Percentiles rank a stretch among this genome's conserved stretches.
phyloP scores from a whole-genome alignment of 306 rosid species.

The Glycine soja region DNA sequence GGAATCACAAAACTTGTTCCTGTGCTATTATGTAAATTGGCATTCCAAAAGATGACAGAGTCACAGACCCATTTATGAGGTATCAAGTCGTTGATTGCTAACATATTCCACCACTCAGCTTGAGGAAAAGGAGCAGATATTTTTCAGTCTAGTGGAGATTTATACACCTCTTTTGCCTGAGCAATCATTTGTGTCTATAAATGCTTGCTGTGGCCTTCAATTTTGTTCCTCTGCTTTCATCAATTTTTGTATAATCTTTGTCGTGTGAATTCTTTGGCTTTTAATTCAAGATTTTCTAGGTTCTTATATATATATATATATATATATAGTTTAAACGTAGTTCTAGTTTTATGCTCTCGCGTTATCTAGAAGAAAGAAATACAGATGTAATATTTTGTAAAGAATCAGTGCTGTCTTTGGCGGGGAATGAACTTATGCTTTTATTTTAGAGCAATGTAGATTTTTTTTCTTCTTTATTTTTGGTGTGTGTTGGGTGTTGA shows the following conservation, averaged over 20 bases:
- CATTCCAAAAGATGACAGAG: conserved; percentile 38
- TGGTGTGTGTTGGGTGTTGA: too few relatives aligned
- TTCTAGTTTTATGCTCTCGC: conserved; percentile 30
- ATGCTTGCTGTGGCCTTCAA: conserved; percentile 60
- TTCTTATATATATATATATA: background rate
- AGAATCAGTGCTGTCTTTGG: background rate
- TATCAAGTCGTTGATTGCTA: conserved; percentile 47
- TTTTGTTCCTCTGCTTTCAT: conserved; percentile 59
- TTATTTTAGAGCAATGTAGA: background rate
- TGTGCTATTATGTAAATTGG: conserved; percentile 71
- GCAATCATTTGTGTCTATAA: conserved; percentile 55
- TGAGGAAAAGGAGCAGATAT: conserved; percentile 45
- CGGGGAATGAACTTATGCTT: background rate
- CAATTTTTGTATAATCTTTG: conserved; percentile 53
- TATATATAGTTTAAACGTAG: conserved; percentile 3
- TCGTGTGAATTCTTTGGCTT: conserved; percentile 54
- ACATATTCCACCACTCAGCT: conserved; percentile 44
- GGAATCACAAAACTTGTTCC: conserved; percentile 67
- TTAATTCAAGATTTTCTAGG: conserved; percentile 46
- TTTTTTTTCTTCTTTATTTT: background rate
- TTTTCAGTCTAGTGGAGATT: conserved; percentile 45
- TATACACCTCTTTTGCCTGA: conserved; percentile 41
- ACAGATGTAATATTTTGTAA: conserved; percentile 14
- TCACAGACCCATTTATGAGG: conserved; percentile 42
- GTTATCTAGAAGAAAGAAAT: background rate